Evolutionary conservation across 2,329 filamentous ascomycete species (phyloP), one percentile per base, ranked within the genome.

Genomic region (Xylariales sp.): DNA sequence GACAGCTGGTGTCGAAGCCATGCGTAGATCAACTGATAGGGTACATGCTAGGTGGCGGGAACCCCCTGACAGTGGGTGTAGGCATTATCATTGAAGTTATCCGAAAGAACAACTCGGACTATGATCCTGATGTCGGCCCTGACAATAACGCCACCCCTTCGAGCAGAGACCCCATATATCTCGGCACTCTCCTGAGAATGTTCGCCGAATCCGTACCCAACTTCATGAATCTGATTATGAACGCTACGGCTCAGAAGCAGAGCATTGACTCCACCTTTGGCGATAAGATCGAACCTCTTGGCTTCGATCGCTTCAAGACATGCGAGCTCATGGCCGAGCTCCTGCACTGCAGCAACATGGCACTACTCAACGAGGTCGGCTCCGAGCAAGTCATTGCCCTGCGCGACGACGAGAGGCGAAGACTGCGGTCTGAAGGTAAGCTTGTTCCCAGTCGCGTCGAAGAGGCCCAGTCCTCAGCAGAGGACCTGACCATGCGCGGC

Each of bases 21-120:
- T 97, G 90, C 54, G 81, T 95, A 38, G 78, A 91, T 57, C 81
- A 81, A 45, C 76, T 98, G n/a, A 88, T 97, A 45, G 71, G 77
- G 11, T 88, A 91, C 55, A 98, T 98, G 93, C 78, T 97, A 11
- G 78, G 83, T 38, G 93, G 93, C 28, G 93, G 93, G 19, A 97
- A 98, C 55, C 86, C 93, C 5, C 68, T 98, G 44, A 97, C 91
- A 0, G 94, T 97, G 12, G 93, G 93, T 37, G 93, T 98, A 9
- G 93, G 93, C 15, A 96, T 97, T 56, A 80, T 98, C 24, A 98
- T 98, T 49, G 93, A 98, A 65, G 93, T 98, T 33, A 98, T 98
- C 60, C 80, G 93, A 46, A 98, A 98, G 69, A 98, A 98, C 66
- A 98, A 98, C 62, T 97, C 93, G 0, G 93, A 98, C 64, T 98